These are phyloP conservation scores for Fremontodendron californicum DNA, from an alignment of 345 rosid genomes.

Conservation along the genomic window DNA sequence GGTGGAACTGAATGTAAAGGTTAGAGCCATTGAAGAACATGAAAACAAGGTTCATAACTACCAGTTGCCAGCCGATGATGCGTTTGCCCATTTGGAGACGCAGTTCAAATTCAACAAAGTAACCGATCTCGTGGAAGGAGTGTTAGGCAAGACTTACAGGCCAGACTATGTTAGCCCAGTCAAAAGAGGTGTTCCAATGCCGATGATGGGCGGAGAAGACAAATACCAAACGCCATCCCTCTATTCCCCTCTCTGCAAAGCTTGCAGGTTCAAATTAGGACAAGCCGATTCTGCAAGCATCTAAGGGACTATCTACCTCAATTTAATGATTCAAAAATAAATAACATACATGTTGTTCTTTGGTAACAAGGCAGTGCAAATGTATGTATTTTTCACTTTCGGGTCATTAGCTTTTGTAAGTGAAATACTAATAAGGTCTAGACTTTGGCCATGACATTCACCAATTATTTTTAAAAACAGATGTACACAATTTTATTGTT, in stretches of 20 bases:
- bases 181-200: conserved; percentile 73
- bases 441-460: neutral
- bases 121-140: conserved; percentile 61
- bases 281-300: conserved; percentile 29
- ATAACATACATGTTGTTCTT: neutral
- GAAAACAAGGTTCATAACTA: conserved; percentile 72
- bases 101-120: conserved; percentile 62
- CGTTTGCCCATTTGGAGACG: conserved; percentile 80
- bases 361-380: neutral
- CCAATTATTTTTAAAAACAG: no score
- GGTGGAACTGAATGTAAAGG: conserved; percentile 51
- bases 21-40: conserved; percentile 56
- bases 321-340: no score
- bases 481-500: neutral
- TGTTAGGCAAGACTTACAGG: conserved; percentile 73
- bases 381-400: neutral
- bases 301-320: conserved; percentile 16
- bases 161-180: conserved; percentile 59
- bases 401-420: neutral
- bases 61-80: conserved; percentile 55
- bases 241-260: conserved; percentile 52
- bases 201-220: conserved; percentile 84
- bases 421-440: neutral
- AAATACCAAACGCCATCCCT: conserved; percentile 72
- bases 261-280: conserved; percentile 60